Conservation (phyloP, 371 early-diverging fungal genomes). For the Zychaea mexicana region DNA sequence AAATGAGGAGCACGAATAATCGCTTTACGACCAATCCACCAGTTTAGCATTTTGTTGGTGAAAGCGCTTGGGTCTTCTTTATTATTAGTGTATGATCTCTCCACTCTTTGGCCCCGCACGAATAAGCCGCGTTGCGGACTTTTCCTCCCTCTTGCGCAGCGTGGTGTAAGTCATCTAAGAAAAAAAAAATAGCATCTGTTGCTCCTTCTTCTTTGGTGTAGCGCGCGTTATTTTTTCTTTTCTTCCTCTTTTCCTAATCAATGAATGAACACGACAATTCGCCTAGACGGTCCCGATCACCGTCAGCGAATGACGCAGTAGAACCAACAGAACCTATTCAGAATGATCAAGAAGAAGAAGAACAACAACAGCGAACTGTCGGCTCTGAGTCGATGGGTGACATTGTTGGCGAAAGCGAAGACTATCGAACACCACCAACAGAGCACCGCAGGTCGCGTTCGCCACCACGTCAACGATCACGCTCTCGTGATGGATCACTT, state of each 20-base stretch:
- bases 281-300: background rate
- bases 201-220: too few species aligned
- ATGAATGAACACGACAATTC: conserved; percentile 2
- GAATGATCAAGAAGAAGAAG: background rate
- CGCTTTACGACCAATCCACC: too few species aligned
- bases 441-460: background rate
- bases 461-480: conserved; percentile 8
- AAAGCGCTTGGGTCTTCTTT: too few species aligned
- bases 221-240: background rate
- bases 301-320: background rate
- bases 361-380: background rate
- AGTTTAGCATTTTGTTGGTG: too few species aligned
- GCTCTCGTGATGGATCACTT: conserved; percentile 5
- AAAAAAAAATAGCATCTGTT: too few species aligned
- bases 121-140: too few species aligned
- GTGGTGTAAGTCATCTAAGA: too few species aligned
- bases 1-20: too few species aligned
- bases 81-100: too few species aligned
- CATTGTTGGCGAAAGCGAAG: background rate
- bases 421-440: background rate
- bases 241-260: background rate
- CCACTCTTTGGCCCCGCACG: too few species aligned
- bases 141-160: too few species aligned
- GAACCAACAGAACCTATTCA: background rate
- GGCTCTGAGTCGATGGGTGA: too few species aligned